phyloP scores from a whole-genome alignment of 495 filamentous ascomycete genomes.

The Xylaria bambusicola region DNA sequence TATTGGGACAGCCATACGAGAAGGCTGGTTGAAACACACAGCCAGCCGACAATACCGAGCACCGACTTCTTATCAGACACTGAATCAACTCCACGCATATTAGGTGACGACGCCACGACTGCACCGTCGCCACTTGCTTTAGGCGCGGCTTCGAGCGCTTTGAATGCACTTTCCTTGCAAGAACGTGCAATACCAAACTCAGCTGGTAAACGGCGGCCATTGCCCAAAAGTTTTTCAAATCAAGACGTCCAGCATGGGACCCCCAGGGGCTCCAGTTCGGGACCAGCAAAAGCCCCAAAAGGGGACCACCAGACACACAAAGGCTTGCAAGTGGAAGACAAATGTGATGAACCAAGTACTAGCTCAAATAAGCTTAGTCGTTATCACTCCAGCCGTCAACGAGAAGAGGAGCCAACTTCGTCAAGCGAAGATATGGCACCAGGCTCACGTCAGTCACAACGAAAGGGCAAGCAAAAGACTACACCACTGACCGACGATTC shows the following conservation, averaged over 20 bases:
- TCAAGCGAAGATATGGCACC: slow-evolving; percentile 23
- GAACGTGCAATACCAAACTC: slow-evolving; percentile 27
- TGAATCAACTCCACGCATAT: slow-evolving; percentile 27
- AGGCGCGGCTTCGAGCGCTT: slow-evolving; percentile 50
- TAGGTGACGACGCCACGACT: slow-evolving; percentile 25
- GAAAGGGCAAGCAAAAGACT: slow-evolving; percentile 32
- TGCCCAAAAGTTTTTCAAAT: slow-evolving; percentile 14
- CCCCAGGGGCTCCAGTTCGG: slow-evolving; percentile 13
- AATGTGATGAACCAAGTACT: slow-evolving; percentile 26
- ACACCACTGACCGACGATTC: slow-evolving; percentile 14
- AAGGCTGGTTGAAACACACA: slow-evolving; percentile 36
- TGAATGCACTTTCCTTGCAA: slow-evolving; percentile 37
- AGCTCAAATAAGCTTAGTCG: slow-evolving; percentile 22
- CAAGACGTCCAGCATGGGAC: slow-evolving; percentile 20
- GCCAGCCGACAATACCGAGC: slow-evolving; percentile 25
- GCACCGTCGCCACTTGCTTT: slow-evolving; percentile 43
- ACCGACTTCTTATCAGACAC: slow-evolving; percentile 25
- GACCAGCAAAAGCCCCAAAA: neutral
- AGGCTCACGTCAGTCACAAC: slow-evolving; percentile 11
- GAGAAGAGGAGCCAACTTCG: slow-evolving; percentile 21
- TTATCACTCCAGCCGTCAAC: slow-evolving; percentile 14
- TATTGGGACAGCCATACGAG: slow-evolving; percentile 51
- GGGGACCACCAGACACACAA: slow-evolving; percentile 6
- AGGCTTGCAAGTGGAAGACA: slow-evolving; percentile 20
- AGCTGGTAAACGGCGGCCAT: slow-evolving; percentile 17